Percentiles rank a stretch among this genome's conserved stretches.
These are phyloP conservation scores for Hysterangium stoloniferum DNA, from an alignment of 768 basidiomycete species.

Conservation along the genomic window DNA sequence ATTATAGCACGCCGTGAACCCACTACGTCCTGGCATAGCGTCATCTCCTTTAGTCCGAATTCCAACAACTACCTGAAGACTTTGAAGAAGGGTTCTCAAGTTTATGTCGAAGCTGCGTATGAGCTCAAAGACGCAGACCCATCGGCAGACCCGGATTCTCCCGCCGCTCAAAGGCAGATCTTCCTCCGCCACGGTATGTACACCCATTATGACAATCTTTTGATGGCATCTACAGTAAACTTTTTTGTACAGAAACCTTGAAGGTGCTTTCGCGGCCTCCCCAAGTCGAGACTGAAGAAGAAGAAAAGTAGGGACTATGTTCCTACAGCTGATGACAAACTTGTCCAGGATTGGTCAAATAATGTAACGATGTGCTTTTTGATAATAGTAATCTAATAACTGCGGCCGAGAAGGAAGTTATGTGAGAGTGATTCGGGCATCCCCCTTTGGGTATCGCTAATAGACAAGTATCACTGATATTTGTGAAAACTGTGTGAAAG, in stretches of 20 bases:
- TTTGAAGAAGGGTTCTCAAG: slow-evolving; percentile 62
- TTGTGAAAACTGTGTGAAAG: too few relatives aligned
- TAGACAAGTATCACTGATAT: too few relatives aligned
- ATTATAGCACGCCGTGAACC: slow-evolving; percentile 44
- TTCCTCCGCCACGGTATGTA: slow-evolving; percentile 70
- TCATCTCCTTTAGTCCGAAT: slow-evolving; percentile 61
- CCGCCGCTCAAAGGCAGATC: slow-evolving; percentile 72
- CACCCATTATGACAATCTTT: neutral
- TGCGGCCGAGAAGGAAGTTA: too few relatives aligned
- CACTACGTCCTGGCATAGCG: slow-evolving; percentile 64
- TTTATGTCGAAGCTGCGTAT: slow-evolving; percentile 75
- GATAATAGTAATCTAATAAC: too few relatives aligned
- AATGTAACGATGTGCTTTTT: too few relatives aligned
- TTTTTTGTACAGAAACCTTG: neutral
- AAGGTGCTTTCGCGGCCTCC: slow-evolving; percentile 4
- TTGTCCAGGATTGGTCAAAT: too few relatives aligned
- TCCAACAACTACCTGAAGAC: slow-evolving; percentile 58
- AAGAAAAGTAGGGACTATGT: neutral
- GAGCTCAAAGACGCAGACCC: slow-evolving; percentile 69
- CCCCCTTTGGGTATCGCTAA: too few relatives aligned
- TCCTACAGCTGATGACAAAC: too few relatives aligned
- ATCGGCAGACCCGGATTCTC: slow-evolving; percentile 55
- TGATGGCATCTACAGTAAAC: too few relatives aligned
- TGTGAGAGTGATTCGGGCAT: too few relatives aligned
- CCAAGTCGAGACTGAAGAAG: neutral